phyloP scores from a whole-genome alignment of 2,329 filamentous ascomycete genomes.

The Fusarium marasasianum region DNA sequence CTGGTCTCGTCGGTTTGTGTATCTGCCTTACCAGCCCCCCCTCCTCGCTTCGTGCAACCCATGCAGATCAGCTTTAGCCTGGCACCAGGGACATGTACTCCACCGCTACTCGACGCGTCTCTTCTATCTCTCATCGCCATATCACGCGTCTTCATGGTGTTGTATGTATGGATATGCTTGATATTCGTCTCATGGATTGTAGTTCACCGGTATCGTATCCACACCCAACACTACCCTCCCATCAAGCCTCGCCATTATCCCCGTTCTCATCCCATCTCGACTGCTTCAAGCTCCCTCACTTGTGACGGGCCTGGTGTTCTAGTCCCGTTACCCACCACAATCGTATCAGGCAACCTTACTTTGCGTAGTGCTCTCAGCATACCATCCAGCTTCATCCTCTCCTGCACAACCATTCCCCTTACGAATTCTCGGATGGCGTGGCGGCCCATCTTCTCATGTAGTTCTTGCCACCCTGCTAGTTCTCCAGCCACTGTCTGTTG shows the following conservation, averaged over 20 bases:
- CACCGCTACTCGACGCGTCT: conserved; percentile 36
- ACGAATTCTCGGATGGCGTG: conserved; percentile 81
- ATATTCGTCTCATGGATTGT: conserved; percentile 12
- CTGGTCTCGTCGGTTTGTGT: not conserved
- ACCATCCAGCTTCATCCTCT: conserved; percentile 80
- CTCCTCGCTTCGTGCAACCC: conserved; percentile 10
- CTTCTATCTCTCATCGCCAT: conserved; percentile 16
- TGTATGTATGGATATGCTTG: conserved; percentile 11
- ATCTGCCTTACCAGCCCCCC: not conserved
- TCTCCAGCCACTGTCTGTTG: conserved; percentile 93
- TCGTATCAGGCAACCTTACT: conserved; percentile 49
- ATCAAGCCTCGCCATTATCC: conserved; percentile 29
- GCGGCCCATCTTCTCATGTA: conserved; percentile 80
- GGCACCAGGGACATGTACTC: not conserved
- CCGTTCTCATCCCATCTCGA: conserved; percentile 22
- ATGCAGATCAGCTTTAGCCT: conserved; percentile 26
- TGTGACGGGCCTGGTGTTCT: conserved; percentile 20
- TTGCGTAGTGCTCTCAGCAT: conserved; percentile 82
- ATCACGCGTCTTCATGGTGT: conserved; percentile 40
- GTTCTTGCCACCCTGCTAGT: conserved; percentile 92
- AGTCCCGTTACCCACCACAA: conserved; percentile 23
- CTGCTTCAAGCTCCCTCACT: conserved; percentile 29
- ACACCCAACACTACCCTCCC: conserved; percentile 16
- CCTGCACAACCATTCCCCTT: conserved; percentile 79
- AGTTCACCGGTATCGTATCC: conserved; percentile 28